A percentile compares a stretch with the other conserved stretches of the same genome.
Evolutionary conservation across 306 rosid species (phyloP).

Genomic region (apple (Malus domestica)): DNA sequence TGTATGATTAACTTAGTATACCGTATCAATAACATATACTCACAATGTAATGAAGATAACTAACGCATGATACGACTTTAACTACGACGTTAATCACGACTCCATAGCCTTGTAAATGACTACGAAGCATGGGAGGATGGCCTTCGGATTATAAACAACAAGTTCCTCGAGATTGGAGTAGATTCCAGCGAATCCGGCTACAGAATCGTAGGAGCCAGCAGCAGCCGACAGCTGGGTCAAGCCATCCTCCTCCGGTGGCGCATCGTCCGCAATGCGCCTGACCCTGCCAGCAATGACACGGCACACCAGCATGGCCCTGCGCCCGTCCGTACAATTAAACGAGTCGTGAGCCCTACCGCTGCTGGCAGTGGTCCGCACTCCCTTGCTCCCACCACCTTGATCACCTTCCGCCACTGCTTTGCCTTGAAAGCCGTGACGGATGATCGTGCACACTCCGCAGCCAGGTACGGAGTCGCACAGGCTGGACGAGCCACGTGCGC

Average conservation of each 20-base stretch:
- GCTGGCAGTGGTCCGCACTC: slow-evolving; percentile 79
- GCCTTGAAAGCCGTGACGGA: slow-evolving; percentile 68
- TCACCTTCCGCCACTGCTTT: background rate
- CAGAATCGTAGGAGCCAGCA: slow-evolving; percentile 57
- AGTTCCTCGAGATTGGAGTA: slow-evolving; percentile 88
- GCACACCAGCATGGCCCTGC: slow-evolving; percentile 86
- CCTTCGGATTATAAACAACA: slow-evolving; percentile 66
- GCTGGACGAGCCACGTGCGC: slow-evolving; percentile 63
- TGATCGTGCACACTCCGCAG: slow-evolving; percentile 74
- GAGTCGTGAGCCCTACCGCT: slow-evolving; percentile 94
- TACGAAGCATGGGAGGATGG: slow-evolving; percentile 90
- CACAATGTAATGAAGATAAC: background rate
- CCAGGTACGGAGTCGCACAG: slow-evolving; percentile 59
- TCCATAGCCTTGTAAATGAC: slow-evolving; percentile 63
- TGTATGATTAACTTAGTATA: no score
- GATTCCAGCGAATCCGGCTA: slow-evolving; percentile 49
- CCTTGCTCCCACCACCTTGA: slow-evolving; percentile 22
- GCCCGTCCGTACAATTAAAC: slow-evolving; percentile 20
- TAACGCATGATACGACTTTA: background rate
- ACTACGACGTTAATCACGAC: slow-evolving; percentile 1
- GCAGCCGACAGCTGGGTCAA: slow-evolving; percentile 6
- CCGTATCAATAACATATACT: no score
- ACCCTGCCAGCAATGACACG: slow-evolving; percentile 93
- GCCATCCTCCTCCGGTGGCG: slow-evolving; percentile 40
- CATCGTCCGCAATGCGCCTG: slow-evolving; percentile 53